phyloP scores from a whole-genome alignment of 805 yeast species.

The Starmerella bombicola region DNA sequence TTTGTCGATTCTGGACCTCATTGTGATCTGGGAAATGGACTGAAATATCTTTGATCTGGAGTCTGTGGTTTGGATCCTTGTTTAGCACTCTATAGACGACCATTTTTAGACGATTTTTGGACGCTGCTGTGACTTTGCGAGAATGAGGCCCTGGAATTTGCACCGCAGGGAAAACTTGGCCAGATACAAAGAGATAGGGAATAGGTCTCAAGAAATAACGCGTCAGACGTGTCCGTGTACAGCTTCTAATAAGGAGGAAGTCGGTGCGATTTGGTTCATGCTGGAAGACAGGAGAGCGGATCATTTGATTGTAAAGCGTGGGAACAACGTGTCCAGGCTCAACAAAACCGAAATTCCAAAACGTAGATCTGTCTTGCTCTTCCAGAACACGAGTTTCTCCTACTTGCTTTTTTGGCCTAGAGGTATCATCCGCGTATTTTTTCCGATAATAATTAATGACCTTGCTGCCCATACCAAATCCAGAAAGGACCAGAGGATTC shows the following conservation, averaged over 20 bases:
- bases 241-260: slow-evolving; percentile 64
- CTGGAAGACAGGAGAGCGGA: slow-evolving; percentile 83
- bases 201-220: slow-evolving; percentile 57
- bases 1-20: slow-evolving; percentile 92
- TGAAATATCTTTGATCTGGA: slow-evolving; percentile 76
- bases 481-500: slow-evolving; percentile 65
- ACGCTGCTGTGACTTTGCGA: slow-evolving; percentile 84
- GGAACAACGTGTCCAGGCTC: slow-evolving; percentile 91
- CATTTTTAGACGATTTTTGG: slow-evolving; percentile 85
- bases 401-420: slow-evolving; percentile 73
- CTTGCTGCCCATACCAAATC: slow-evolving; percentile 93
- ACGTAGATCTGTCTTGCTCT: slow-evolving; percentile 91
- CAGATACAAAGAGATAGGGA: slow-evolving; percentile 69
- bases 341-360: slow-evolving; percentile 97
- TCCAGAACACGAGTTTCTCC: slow-evolving; percentile 96
- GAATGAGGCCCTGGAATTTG: slow-evolving; percentile 98
- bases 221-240: slow-evolving; percentile 55
- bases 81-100: slow-evolving; percentile 80
- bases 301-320: slow-evolving; percentile 79
- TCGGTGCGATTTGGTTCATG: slow-evolving; percentile 74
- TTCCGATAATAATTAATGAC: slow-evolving; percentile 87
- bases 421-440: slow-evolving; percentile 60
- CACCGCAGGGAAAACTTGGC: slow-evolving; percentile 84
- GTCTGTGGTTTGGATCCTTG: slow-evolving; percentile 55
- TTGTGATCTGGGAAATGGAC: slow-evolving; percentile 92